Conservation (phyloP, 495 filamentous ascomycete species). For the Penicillium odoratum region DNA sequence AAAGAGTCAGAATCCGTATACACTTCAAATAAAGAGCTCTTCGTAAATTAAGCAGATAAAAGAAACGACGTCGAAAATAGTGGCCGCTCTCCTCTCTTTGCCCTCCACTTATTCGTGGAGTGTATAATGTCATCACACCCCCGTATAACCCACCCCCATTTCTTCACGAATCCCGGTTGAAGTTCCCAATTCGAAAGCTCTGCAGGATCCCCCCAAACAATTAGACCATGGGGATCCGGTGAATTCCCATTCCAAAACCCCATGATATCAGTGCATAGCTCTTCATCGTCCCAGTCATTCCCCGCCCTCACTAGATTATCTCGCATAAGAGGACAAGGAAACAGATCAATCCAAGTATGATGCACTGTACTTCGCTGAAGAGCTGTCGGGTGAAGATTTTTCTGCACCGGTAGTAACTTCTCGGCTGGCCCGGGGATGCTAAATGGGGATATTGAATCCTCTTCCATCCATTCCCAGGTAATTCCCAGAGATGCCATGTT, state of each 20-base stretch:
- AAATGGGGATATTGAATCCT: not conserved
- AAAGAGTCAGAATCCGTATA: too few species aligned
- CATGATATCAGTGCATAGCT: not conserved
- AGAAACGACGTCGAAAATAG: not conserved
- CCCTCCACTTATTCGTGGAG: not conserved
- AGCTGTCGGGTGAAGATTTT: not conserved
- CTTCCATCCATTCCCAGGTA: slow-evolving; percentile 1
- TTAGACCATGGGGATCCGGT: not conserved
- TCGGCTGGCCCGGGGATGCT: not conserved
- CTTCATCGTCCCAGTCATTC: not conserved
- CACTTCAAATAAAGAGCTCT: not conserved
- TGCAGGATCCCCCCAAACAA: not conserved
- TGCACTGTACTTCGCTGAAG: not conserved
- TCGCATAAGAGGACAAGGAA: not conserved
- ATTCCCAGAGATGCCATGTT: not conserved
- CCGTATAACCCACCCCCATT: not conserved
- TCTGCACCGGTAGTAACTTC: not conserved
- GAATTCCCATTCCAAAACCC: not conserved
- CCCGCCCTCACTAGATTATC: not conserved
- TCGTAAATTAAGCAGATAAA: not conserved
- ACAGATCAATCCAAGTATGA: not conserved
- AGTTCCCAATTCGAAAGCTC: not conserved
- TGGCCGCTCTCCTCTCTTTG: not conserved
- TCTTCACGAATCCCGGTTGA: not conserved
- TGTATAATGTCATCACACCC: not conserved